Evolutionary conservation across 1,284 basidiomycete species (phyloP), one percentile per base, ranked within the genome.

Genomic region (Austroboletus niveus): DNA sequence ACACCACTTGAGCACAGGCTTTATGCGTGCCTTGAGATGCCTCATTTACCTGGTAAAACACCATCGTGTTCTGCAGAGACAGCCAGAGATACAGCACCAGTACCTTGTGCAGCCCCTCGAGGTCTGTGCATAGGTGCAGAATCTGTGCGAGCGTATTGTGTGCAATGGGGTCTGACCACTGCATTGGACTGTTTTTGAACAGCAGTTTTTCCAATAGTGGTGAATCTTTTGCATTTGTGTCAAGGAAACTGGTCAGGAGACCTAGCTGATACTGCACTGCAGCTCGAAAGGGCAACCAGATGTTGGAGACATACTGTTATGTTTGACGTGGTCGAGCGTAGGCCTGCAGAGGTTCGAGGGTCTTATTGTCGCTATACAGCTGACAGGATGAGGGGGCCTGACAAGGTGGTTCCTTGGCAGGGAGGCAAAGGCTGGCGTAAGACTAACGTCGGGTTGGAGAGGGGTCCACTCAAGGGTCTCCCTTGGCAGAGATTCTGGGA

Each of bases 61-160:
- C 78, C 43, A 94, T 75, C 1, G 84, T 79, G 45, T 85, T 79
- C n/a, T 95, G 84, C 69, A 84, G 87, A 22, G 79, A 78, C 52
- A 97, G 77, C 96, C 96, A 99, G 48, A 93, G 75, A 69, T 98
- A 98, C n/a, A 90, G 61, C 15, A 89, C 84, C 27, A 95, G 66
- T n/a, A 83, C 72, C 60, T 89, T 88, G 71, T 98, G 95, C 49
- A 94, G 71, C 3, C 79, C 77, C 70, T 98, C 96, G 35, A 98
- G 75, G 2, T 62, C 55, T 2, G 62, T 56, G 47, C 75, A 78
- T 44, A 65, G 59, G 4, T 30, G 51, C 20, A 80, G 41, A 40
- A 82, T 70, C 30, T 60, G 58, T 8, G 62, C 58, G 20, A 79
- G 58, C 20, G 74, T 61, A 0, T 68, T 60, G 2, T 75, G 44